Percentiles rank a stretch among this genome's conserved stretches.
phyloP scores from a whole-genome alignment of 352 stramenopile species.

The Pythium coloratum region DNA sequence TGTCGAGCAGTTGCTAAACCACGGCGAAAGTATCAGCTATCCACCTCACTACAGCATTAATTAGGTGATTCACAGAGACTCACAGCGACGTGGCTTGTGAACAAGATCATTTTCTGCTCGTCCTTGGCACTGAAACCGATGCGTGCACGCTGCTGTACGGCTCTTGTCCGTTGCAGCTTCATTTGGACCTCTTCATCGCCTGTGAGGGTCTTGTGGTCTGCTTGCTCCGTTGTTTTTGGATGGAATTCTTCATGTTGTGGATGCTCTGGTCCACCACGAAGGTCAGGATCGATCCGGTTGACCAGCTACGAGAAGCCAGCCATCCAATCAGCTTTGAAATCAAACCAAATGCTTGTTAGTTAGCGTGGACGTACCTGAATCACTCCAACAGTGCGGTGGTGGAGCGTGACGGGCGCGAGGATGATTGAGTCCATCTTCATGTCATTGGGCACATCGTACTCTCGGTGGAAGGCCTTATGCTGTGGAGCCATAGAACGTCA shows the following conservation, averaged over 20 bases:
- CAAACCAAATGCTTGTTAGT: neutral
- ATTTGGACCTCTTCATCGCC: constrained; percentile 42
- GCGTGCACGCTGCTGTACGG: constrained; percentile 24
- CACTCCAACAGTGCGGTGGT: constrained; percentile 54
- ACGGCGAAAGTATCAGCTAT: neutral
- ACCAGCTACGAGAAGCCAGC: constrained; percentile 33
- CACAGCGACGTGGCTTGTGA: constrained; percentile 51
- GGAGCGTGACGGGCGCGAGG: constrained; percentile 52
- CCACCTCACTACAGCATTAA: neutral
- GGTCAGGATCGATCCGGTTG: constrained; percentile 46
- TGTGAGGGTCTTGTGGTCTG: neutral
- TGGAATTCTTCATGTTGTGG: neutral
- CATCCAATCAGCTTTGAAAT: neutral
- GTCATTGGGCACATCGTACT: constrained; percentile 58
- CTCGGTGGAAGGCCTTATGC: constrained; percentile 56
- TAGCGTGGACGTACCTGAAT: constrained; percentile 36
- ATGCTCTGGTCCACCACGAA: neutral
- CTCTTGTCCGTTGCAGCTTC: constrained; percentile 34
- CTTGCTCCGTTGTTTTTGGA: neutral
- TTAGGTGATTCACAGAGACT: neutral
- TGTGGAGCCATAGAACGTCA: constrained; percentile 10
- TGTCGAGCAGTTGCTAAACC: constrained; percentile 46
- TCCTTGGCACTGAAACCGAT: constrained; percentile 58
- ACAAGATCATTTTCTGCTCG: constrained; percentile 66
- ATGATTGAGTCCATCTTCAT: constrained; percentile 57